Evolutionary conservation across 768 basidiomycete genomes (phyloP), one percentile per base, ranked within the genome.

Genomic region (Rossbeevera mucosa): DNA sequence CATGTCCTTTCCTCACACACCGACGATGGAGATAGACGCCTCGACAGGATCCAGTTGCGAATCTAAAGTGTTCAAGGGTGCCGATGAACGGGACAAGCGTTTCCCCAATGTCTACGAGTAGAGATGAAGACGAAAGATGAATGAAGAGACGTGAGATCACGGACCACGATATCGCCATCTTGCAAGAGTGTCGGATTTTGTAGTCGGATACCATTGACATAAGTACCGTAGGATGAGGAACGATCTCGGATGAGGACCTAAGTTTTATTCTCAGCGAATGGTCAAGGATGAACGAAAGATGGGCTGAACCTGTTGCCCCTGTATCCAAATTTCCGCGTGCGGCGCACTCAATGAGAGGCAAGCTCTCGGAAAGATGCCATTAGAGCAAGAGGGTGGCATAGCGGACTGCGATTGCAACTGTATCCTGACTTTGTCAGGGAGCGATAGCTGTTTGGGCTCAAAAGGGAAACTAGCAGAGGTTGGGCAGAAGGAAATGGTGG

Each of bases 221-320:
- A 76, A 28, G 79, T 80, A 11, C 79, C 78, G 48, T 77, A 75
- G 7, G 72, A 58, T 6, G 77, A 72, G 16, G 73, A 71, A 41
- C 76, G 68, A 59, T 80, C 79, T 33, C 73, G 72, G 49, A 80
- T 73, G 50, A 71, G 74, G 14, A 78, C 61, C 79, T 80, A 53
- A 14, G 14, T 40, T 31, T 12, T 21, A 26, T 38, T 22, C 16
- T 68, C 31, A 66, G 48, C 18, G 28, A 50, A 38, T 8, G 21
- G 41, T 20, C n/a, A 26, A 31, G 33, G 21, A 33, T 21, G 28
- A 25, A 58, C 30, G 44, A 36, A 30, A 29, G 41, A 13, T 63
- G 40, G 9, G n/a, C 71, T 48, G 24, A 48, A 68, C 79, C 65
- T 75, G 71, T 51, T 71, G 69, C 20, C 69, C 71, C 26, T 74